Conservation (phyloP, 2,329 filamentous ascomycete species). For the Hypoxylon sp. region DNA sequence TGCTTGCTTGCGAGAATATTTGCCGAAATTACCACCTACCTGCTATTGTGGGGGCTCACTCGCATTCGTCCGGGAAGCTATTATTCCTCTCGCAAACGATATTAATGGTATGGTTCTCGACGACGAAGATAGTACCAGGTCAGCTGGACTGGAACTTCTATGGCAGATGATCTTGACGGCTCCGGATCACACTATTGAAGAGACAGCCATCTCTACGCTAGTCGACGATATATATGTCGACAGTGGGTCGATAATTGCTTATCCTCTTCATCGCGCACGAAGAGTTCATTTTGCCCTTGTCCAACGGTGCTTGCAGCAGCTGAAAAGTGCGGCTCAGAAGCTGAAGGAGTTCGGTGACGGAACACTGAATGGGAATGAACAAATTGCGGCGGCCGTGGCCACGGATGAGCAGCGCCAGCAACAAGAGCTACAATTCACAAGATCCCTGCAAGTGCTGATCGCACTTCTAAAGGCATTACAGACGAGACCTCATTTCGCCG, state of each 20-base stretch:
- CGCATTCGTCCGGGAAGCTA: slow-evolving; percentile 71
- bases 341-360: slow-evolving; percentile 66
- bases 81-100: slow-evolving; percentile 64
- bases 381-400: slow-evolving; percentile 67
- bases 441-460: slow-evolving; percentile 77
- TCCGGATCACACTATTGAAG: slow-evolving; percentile 75
- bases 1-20: slow-evolving; percentile 68
- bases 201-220: slow-evolving; percentile 76
- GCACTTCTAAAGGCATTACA: slow-evolving; percentile 78
- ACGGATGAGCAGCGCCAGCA: slow-evolving; percentile 64
- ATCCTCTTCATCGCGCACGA: slow-evolving; percentile 65
- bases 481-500: slow-evolving; percentile 70
- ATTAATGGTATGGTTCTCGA: slow-evolving; percentile 63
- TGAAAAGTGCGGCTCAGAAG: slow-evolving; percentile 73
- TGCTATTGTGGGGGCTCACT: slow-evolving; percentile 74
- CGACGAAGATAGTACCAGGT: slow-evolving; percentile 66
- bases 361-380: slow-evolving; percentile 62
- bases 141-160: slow-evolving; percentile 76
- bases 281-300: slow-evolving; percentile 79
- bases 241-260: slow-evolving; percentile 64
- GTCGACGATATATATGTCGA: slow-evolving; percentile 79
- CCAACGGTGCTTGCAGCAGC: slow-evolving; percentile 78
- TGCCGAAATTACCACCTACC: slow-evolving; percentile 69
- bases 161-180: slow-evolving; percentile 86
- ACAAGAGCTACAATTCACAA: slow-evolving; percentile 75